Evolutionary conservation across 345 rosid genomes (phyloP).

Genomic region (Stellera chamaejasme): DNA sequence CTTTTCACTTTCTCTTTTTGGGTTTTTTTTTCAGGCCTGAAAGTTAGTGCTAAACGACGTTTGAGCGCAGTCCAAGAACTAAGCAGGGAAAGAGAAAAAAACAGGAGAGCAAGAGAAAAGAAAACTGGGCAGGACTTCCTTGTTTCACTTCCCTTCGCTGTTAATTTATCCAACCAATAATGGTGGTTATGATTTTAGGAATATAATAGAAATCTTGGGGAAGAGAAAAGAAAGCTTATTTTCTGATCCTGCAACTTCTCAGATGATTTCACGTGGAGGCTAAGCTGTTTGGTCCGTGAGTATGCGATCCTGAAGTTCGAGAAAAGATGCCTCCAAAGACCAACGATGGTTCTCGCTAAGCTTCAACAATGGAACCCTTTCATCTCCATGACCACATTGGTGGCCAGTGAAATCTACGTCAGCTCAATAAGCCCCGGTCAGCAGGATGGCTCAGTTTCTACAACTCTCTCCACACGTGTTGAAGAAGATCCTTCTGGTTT

Average conservation of each 20-base stretch:
- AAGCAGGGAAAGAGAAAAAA: neutral
- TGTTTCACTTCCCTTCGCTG: too few species aligned
- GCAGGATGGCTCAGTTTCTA: neutral
- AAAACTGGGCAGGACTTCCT: neutral
- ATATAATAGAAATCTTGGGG: constrained; percentile 21
- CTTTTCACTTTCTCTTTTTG: too few species aligned
- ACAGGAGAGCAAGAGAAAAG: too few species aligned
- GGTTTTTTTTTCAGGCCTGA: neutral
- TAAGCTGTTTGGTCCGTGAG: constrained; percentile 28
- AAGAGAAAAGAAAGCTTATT: constrained; percentile 15
- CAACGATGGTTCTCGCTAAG: constrained; percentile 1
- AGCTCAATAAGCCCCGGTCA: neutral
- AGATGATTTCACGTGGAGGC: constrained; percentile 50
- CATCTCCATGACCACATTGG: neutral
- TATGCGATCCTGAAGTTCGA: constrained; percentile 32
- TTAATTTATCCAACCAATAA: constrained; percentile 4
- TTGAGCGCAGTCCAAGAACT: constrained; percentile 16
- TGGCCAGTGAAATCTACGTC: constrained; percentile 4
- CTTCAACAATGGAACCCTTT: neutral
- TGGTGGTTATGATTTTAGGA: neutral
- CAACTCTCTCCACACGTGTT: neutral
- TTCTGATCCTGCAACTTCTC: constrained; percentile 14
- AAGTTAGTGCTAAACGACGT: neutral
- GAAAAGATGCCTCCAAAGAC: constrained; percentile 24
- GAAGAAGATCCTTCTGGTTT: constrained; percentile 8